Conservation (phyloP, 2,329 filamentous ascomycete species). For the Aspergillus jensenii region DNA sequence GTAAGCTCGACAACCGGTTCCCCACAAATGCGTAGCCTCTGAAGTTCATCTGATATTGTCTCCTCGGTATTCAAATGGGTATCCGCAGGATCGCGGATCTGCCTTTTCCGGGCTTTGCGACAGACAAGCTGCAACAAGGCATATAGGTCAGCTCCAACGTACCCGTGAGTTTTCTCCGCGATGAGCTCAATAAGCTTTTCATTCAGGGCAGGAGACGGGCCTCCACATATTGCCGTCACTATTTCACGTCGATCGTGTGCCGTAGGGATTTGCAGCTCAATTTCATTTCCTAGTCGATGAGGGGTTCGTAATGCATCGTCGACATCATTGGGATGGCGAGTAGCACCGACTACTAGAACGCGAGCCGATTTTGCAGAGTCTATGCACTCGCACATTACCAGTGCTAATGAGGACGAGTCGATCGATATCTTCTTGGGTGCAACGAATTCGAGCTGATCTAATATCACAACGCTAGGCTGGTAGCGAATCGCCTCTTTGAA, state of each 20-base stretch:
- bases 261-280: conserved; percentile 77
- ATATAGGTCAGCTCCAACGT: conserved; percentile 75
- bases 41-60: neutral
- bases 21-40: conserved; percentile 5
- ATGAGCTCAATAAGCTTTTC: conserved; percentile 59
- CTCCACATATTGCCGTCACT: conserved; percentile 57
- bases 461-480: conserved; percentile 74
- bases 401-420: conserved; percentile 38
- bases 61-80: neutral
- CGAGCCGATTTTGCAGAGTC: conserved; percentile 46
- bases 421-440: conserved; percentile 59
- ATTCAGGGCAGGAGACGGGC: conserved; percentile 48
- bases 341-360: conserved; percentile 73
- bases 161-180: conserved; percentile 79
- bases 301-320: conserved; percentile 66
- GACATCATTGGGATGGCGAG: conserved; percentile 70
- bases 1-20: conserved; percentile 24
- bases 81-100: conserved; percentile 18
- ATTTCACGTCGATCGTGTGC: conserved; percentile 70
- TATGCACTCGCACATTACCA: conserved; percentile 42
- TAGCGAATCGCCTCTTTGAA: conserved; percentile 68
- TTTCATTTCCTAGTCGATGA: conserved; percentile 64
- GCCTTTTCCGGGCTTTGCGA: conserved; percentile 38
- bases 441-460: conserved; percentile 74
- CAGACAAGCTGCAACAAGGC: conserved; percentile 60